A percentile compares a stretch with the other conserved stretches of the same genome.
These are phyloP conservation scores for Dillenia turbinata DNA, from an alignment of 164 flowering plant species.

Conservation along the genomic window DNA sequence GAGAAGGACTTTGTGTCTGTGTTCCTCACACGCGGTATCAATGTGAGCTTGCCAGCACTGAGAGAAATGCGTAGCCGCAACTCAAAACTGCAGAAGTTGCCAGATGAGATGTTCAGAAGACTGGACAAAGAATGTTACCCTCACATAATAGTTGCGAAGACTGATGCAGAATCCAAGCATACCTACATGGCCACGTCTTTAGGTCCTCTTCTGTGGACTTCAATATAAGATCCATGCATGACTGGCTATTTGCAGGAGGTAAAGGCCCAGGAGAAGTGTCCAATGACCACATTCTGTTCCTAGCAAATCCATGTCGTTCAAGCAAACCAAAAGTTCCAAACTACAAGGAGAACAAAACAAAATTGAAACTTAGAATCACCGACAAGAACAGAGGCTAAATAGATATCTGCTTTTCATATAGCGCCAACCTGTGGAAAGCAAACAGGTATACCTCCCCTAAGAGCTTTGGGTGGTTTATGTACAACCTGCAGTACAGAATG, in stretches of 20 bases:
- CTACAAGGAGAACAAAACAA: conserved; percentile 28
- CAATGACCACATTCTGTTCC: conserved; percentile 66
- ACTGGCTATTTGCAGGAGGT: conserved; percentile 46
- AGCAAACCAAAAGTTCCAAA: conserved; percentile 65
- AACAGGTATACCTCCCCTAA: conserved; percentile 80
- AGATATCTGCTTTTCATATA: neutral
- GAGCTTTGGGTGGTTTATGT: conserved; percentile 65
- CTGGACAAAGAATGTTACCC: neutral
- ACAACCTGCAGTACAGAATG: conserved; percentile 36
- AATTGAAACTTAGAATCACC: neutral
- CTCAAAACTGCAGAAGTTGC: conserved; percentile 60
- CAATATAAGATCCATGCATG: conserved; percentile 73
- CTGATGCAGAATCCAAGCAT: conserved; percentile 4
- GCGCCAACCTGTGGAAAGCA: conserved; percentile 83
- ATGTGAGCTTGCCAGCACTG: conserved; percentile 61
- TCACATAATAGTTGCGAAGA: neutral
- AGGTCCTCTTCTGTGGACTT: conserved; percentile 72
- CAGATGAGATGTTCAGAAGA: neutral
- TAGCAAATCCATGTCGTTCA: conserved; percentile 78
- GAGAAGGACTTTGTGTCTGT: conserved; percentile 65
- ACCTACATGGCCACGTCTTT: conserved; percentile 84
- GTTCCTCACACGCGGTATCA: conserved; percentile 86
- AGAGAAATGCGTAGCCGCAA: conserved; percentile 71
- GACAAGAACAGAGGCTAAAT: neutral
- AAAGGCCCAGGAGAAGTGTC: conserved; percentile 58